Base-by-base conservation (phyloP, 192 early-diverging fungal genomes). In the Backusella tuberculispora region DNA sequence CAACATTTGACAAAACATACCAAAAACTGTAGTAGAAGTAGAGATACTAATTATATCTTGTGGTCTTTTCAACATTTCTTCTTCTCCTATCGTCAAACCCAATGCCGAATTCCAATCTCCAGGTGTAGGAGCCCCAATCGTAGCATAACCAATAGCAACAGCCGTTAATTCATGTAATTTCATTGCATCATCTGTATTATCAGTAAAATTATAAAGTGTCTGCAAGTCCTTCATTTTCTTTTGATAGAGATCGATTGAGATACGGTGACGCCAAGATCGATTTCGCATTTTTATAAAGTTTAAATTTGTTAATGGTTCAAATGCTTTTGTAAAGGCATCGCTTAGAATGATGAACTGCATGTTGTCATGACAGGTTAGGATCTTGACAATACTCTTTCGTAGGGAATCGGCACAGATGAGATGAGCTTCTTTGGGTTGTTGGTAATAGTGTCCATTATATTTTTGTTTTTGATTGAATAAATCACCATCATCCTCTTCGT, bases 1-100 rank as follows among this genome's bases (percentile, higher is more conserved):
- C 0, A 74, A 19, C 72, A 74, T 74, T n/a, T 66, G 72, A 46
- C 60, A 74, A 6, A 66, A 14, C n/a, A 74, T 45, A 0, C 72
- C 72, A 29, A 74, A 45, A 6, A 74, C 43, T 50, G 47, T 13
- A 50, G n/a, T 50, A 2, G 29, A 34, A 34, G 29, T 34, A 34
- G 29, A 34, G 29, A 34, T 34, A 34, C 29, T 34, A 34, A 34
- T 34, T 34, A 34, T 34, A 34, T 34, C 29, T 34, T 34, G 29
- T 34, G 29, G 29, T 34, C 48, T n/a, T n/a, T 19, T 50, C 15
- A 50, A 13, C 14, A 50, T 50, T 1, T 3, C 15, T 46, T 15
- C 45, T 50, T 50, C 48, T 19, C 37, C 17, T 40, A 38, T 10
- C 17, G 15, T n/a, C n/a, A 66, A 19, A 4, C 65, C 65, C 8